Conservation (phyloP, 805 yeast species). For the Yarrowia phangngaensis region DNA sequence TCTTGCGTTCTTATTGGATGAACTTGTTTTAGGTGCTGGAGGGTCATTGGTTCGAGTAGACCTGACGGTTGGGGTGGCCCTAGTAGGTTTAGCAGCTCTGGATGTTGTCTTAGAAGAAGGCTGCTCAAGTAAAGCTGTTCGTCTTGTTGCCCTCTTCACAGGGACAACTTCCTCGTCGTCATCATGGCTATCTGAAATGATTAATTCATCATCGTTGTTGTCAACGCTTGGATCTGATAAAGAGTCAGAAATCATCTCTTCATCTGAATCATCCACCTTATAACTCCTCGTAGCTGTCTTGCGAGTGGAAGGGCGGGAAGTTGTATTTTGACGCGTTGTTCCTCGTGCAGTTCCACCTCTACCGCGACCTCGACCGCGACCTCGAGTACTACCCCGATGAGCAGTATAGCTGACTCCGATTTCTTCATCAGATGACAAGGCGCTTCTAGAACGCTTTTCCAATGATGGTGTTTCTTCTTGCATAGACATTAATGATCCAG, state of each 20-base stretch:
- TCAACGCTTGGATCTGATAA: constrained; percentile 1
- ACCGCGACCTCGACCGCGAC: not conserved
- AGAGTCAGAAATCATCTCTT: constrained; percentile 9
- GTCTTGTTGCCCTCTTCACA: not conserved
- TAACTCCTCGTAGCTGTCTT: not conserved
- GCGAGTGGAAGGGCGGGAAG: not conserved
- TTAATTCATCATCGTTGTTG: not conserved
- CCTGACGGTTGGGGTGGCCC: too few species aligned
- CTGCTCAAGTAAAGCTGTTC: not conserved
- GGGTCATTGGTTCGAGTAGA: too few species aligned
- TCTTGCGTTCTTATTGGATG: not conserved
- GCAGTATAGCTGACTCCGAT: not conserved
- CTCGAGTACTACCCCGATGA: not conserved
- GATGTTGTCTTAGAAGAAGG: not conserved
- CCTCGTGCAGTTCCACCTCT: constrained; percentile 4
- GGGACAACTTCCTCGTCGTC: constrained; percentile 14
- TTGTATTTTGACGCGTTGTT: not conserved
- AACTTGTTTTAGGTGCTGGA: not conserved
- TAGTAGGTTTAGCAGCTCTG: not conserved
- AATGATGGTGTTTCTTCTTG: constrained; percentile 1
- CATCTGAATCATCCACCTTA: not conserved
- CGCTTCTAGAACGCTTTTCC: constrained; percentile 1
- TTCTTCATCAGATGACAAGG: not conserved
- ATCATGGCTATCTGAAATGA: constrained; percentile 2
- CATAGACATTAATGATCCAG: constrained; percentile 2